These are phyloP conservation scores for Erythrobasidium hasegawianum DNA, from an alignment of 1,284 basidiomycete genomes.

Conservation along the genomic window DNA sequence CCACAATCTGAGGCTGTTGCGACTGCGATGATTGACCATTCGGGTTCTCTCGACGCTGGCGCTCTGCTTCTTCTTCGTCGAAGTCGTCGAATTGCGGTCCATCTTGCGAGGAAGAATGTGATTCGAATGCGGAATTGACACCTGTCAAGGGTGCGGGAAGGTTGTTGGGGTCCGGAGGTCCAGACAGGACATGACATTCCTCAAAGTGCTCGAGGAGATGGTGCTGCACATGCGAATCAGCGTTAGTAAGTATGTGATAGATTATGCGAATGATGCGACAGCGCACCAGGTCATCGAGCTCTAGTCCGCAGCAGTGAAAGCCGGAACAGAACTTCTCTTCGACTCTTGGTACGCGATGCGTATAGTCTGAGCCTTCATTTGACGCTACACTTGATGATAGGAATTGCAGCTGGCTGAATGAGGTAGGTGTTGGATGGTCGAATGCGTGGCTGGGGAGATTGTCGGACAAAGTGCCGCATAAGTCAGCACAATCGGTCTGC, in stretches of 20 bases:
- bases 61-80: conserved; percentile 12
- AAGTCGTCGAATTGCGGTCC: conserved; percentile 34
- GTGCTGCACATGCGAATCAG: conserved; percentile 51
- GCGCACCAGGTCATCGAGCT: conserved; percentile 63
- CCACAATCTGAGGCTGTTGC: neutral
- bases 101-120: conserved; percentile 11
- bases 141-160: neutral
- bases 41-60: neutral
- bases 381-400: conserved; percentile 29
- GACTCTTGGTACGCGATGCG: conserved; percentile 39
- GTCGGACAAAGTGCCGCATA: too few species aligned
- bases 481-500: too few species aligned
- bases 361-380: conserved; percentile 30
- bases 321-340: conserved; percentile 60
- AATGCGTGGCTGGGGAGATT: conserved; percentile 34
- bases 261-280: neutral
- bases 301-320: conserved; percentile 75
- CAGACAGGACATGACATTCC: conserved; percentile 62
- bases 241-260: neutral
- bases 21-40: neutral
- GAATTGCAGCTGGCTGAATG: conserved; percentile 36
- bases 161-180: neutral
- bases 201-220: conserved; percentile 82
- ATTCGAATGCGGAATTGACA: neutral
- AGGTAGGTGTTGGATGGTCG: conserved; percentile 37